Conservation (phyloP, 768 basidiomycete genomes). For the Myochromella boudieri region DNA sequence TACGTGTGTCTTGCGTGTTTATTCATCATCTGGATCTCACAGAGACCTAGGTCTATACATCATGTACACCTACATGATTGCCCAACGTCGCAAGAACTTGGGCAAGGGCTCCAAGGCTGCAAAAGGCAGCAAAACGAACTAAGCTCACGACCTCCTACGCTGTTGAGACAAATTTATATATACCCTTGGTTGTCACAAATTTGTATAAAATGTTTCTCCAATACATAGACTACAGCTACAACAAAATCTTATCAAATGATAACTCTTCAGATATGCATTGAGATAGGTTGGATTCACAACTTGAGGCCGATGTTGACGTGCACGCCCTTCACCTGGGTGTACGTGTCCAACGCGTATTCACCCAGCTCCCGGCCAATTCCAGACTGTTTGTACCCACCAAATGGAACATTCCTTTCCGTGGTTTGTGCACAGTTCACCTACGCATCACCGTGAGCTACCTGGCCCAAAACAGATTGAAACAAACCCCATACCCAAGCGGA, state of each 20-base stretch:
- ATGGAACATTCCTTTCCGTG: constrained; percentile 18
- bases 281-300: too few relatives aligned
- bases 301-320: constrained; percentile 20
- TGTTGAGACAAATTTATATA: not conserved
- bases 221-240: too few relatives aligned
- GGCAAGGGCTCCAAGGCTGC: constrained; percentile 15
- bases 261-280: too few relatives aligned
- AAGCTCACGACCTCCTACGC: not conserved
- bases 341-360: constrained; percentile 26
- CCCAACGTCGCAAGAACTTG: constrained; percentile 47
- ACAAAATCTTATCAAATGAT: too few relatives aligned
- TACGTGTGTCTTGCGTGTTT: constrained; percentile 32
- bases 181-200: too few relatives aligned
- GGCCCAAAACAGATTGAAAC: not conserved
- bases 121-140: constrained; percentile 11
- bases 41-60: constrained; percentile 41
- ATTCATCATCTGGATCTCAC: not conserved
- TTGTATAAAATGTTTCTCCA: too few relatives aligned
- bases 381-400: constrained; percentile 28
- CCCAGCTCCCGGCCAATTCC: constrained; percentile 26
- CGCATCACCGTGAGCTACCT: not conserved
- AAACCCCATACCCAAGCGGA: constrained; percentile 14
- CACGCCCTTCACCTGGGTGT: constrained; percentile 23
- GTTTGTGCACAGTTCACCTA: constrained; percentile 22
- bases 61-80: constrained; percentile 55